phyloP scores from a whole-genome alignment of 2,329 filamentous ascomycete species.

The Emmonsiellopsis sp. region DNA sequence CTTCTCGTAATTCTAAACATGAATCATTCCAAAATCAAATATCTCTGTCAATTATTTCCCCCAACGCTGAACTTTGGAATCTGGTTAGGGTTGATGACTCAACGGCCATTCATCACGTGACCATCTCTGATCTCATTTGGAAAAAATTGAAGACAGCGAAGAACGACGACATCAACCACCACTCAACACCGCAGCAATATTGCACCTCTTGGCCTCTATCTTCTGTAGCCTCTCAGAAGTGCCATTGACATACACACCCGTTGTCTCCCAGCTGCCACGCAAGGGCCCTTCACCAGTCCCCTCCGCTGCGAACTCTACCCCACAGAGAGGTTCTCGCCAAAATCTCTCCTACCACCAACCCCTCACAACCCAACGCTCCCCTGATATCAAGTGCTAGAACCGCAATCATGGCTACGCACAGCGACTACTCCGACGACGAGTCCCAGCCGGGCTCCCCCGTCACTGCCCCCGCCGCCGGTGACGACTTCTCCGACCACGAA shows the following conservation, averaged over 20 bases:
- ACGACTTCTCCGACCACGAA: constrained; percentile 67
- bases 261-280: neutral
- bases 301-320: neutral
- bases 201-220: neutral
- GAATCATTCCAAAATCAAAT: no score
- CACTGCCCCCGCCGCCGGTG: constrained; percentile 35
- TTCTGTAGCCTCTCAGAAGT: neutral
- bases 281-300: neutral
- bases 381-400: neutral
- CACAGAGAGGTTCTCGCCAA: neutral
- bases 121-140: neutral
- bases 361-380: neutral
- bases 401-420: constrained; percentile 45
- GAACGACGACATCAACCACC: neutral
- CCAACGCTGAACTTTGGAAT: neutral
- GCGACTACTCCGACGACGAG: constrained; percentile 46
- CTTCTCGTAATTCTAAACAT: no score
- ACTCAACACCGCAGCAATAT: neutral
- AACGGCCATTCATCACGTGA: neutral
- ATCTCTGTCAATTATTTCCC: no score
- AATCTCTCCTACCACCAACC: neutral
- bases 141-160: neutral
- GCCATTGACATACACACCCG: neutral
- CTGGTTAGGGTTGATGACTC: constrained; percentile 1
- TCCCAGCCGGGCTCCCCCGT: constrained; percentile 47